Evolutionary conservation across 176 grass and related monocot genomes (phyloP), one percentile per base, ranked within the genome.

Genomic region (Lolium perenne): DNA sequence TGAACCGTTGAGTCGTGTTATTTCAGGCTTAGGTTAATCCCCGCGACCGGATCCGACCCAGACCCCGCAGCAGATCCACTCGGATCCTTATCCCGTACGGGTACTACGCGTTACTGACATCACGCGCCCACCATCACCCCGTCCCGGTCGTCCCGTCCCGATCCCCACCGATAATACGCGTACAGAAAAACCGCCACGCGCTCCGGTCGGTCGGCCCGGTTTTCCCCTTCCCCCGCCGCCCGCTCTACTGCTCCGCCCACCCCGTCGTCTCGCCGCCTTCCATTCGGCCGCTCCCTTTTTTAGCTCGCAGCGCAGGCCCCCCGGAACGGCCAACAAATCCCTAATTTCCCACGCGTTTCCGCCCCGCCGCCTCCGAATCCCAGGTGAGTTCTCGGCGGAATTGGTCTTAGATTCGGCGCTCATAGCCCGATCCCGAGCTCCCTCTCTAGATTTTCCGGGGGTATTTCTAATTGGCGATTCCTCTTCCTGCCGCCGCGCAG

Each of bases 211-310:
- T 48, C 7, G 15, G 38, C 32, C 32, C 32, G 7, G 10, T 46
- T 4, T 21, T 41, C 13, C 46, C 20, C 50, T 16, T 16, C n/a
- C 35, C n/a, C 5, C 4, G 12, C 13, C 7, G 21, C 1, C 32
- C 8, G 21, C 8, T n/a, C 2, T 77, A 11, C 32, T 16, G 14
- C 25, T 20, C 23, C 71, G 47, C 76, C 58, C 54, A 43, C 53
- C 78, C 53, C 23, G 46, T 79, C 45, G 71, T 64, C 38, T 72
- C 21, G 83, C 83, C 50, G 77, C 77, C 76, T 76, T 58, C 40
- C 12, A 6, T 22, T 76, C n/a, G 5, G 7, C 7, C 71, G 26
- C 65, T 14, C 32, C 54, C 65, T 78, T 40, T 40, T 50, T n/a
- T 51, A 70, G 62, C 66, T 43, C 79, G 20, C 78, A 25, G 13